These are phyloP conservation scores for Tetrapisispora arboricola DNA, from an alignment of 805 yeast species.

Conservation along the genomic window DNA sequence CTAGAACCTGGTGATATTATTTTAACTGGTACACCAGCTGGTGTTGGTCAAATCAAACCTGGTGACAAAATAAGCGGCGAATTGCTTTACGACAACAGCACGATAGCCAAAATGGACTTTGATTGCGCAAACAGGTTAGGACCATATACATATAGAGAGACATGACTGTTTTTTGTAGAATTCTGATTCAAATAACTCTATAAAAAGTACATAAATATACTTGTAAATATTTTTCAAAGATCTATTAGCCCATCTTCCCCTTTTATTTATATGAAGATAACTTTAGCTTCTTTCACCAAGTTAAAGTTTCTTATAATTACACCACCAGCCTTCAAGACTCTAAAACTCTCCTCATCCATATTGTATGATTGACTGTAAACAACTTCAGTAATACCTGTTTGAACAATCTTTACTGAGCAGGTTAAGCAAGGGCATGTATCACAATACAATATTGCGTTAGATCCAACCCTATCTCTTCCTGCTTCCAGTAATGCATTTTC, in stretches of 20 bases:
- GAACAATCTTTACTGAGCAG: slow-evolving; percentile 91
- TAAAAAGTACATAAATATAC: background rate
- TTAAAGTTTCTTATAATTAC: slow-evolving; percentile 56
- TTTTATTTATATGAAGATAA: slow-evolving; percentile 10
- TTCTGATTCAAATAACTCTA: background rate
- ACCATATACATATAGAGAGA: slow-evolving; percentile 44
- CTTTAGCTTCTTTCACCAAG: slow-evolving; percentile 21
- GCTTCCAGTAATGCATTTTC: slow-evolving; percentile 93
- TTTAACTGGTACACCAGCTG: slow-evolving; percentile 95
- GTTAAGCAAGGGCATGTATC: slow-evolving; percentile 97
- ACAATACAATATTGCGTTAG: slow-evolving; percentile 63
- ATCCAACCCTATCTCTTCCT: slow-evolving; percentile 75
- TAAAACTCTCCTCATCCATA: slow-evolving; percentile 74
- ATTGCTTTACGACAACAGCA: slow-evolving; percentile 44
- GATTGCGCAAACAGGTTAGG: slow-evolving; percentile 43
- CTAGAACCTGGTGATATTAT: slow-evolving; percentile 83
- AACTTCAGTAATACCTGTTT: slow-evolving; percentile 82
- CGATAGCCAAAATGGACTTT: slow-evolving; percentile 38
- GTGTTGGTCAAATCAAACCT: slow-evolving; percentile 75
- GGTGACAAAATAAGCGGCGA: slow-evolving; percentile 72
- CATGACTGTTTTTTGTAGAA: slow-evolving; percentile 13
- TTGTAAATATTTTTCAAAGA: background rate
- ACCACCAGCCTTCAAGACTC: slow-evolving; percentile 65
- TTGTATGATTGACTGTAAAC: slow-evolving; percentile 87
- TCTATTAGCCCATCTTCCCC: background rate